Conservation (phyloP, 345 rosid species). For the Lepidium didymum region DNA sequence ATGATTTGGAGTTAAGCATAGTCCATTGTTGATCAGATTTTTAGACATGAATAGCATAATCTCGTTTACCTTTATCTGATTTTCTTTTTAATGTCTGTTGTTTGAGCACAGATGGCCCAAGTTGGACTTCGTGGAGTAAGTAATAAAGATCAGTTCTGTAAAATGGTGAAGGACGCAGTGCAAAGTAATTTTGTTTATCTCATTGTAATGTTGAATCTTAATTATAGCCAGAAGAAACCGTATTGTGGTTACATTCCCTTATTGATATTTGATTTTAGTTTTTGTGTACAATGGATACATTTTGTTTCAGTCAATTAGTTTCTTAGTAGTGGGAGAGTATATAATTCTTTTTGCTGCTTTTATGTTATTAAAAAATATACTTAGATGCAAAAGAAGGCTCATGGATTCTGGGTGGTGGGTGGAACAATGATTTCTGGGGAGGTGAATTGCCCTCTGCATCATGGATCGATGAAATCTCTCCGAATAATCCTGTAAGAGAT, state of each 20-base stretch:
- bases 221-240: background rate
- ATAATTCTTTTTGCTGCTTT: background rate
- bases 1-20: background rate
- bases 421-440: conserved; percentile 98
- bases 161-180: conserved; percentile 65
- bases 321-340: background rate
- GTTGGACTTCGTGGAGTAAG: conserved; percentile 58
- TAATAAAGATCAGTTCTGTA: conserved; percentile 61
- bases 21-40: background rate
- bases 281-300: background rate
- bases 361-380: background rate
- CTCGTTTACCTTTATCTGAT: background rate
- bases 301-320: background rate
- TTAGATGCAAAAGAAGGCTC: conserved; percentile 55
- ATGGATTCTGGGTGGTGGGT: conserved; percentile 91
- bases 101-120: conserved; percentile 45
- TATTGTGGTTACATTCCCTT: background rate
- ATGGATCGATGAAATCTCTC: conserved; percentile 76
- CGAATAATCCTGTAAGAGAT: conserved; percentile 62
- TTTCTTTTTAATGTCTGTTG: background rate
- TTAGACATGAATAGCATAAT: background rate
- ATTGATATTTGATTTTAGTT: background rate
- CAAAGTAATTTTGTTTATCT: conserved; percentile 38
- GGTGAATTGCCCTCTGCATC: conserved; percentile 77
- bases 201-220: background rate